Conservation (phyloP, 495 filamentous ascomycete genomes). For the Pyrenula aspistea region DNA sequence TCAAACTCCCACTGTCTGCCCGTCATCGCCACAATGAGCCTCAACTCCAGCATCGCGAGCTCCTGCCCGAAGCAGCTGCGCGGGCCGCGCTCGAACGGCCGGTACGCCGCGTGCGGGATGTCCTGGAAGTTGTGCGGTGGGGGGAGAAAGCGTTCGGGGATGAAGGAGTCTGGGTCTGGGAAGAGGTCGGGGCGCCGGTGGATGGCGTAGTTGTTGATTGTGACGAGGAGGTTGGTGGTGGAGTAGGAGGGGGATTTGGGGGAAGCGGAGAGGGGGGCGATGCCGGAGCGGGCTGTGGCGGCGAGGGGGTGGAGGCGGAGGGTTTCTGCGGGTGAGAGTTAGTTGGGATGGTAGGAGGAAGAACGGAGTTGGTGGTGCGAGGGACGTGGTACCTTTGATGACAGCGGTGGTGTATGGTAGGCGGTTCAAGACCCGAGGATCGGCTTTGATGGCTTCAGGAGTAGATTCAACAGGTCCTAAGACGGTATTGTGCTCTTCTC, state of each 20-base stretch:
- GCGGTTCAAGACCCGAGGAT: slow-evolving; percentile 20
- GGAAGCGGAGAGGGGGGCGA: slow-evolving; percentile 1
- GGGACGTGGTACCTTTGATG: slow-evolving; percentile 31
- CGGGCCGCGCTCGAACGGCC: slow-evolving; percentile 39
- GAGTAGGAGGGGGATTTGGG: slow-evolving; percentile 5
- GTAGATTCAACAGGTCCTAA: slow-evolving; percentile 11
- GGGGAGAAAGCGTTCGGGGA: slow-evolving; percentile 28
- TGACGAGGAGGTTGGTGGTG: slow-evolving; percentile 13
- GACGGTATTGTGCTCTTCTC: slow-evolving; percentile 22
- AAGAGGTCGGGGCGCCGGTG: slow-evolving; percentile 21
- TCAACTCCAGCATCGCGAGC: slow-evolving; percentile 34
- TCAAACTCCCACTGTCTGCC: slow-evolving; percentile 32
- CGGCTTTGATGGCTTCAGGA: slow-evolving; percentile 10
- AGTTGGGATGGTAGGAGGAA: background rate
- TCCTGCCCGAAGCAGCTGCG: slow-evolving; percentile 42
- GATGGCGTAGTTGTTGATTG: slow-evolving; percentile 16
- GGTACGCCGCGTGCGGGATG: slow-evolving; percentile 23
- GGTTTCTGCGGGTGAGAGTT: background rate
- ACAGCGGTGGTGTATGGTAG: slow-evolving; percentile 29
- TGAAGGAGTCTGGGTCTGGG: slow-evolving; percentile 23
- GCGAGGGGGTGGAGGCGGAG: slow-evolving; percentile 12
- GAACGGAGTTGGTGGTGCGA: slow-evolving; percentile 18
- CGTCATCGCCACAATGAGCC: slow-evolving; percentile 31
- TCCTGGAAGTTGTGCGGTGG: slow-evolving; percentile 3
- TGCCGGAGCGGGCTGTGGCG: slow-evolving; percentile 5